These are phyloP conservation scores for Ilex paraguariensis DNA, from an alignment of 305 asterid genomes.

Conservation along the genomic window DNA sequence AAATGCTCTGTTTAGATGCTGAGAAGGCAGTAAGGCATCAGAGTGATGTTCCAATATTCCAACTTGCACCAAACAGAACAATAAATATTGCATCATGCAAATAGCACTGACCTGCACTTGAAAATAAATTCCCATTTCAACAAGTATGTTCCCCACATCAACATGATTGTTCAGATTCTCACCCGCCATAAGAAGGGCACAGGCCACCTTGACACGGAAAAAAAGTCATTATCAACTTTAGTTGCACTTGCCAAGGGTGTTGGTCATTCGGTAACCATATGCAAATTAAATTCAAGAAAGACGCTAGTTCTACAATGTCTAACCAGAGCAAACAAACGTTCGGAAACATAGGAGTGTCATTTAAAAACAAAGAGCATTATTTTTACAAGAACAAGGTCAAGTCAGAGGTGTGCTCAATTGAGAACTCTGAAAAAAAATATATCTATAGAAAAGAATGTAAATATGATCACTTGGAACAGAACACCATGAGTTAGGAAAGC, in stretches of 20 bases:
- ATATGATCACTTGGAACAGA: neutral
- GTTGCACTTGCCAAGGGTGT: too few species aligned
- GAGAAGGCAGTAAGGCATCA: neutral
- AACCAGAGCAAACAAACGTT: too few species aligned
- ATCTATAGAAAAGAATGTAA: too few species aligned
- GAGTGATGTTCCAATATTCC: neutral
- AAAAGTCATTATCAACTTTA: too few species aligned
- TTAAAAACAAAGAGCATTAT: neutral
- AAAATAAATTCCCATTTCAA: slow-evolving; percentile 43
- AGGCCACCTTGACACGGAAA: slow-evolving; percentile 29
- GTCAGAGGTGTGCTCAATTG: neutral
- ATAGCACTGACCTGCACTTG: slow-evolving; percentile 51
- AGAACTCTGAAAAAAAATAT: too few species aligned
- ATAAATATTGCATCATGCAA: neutral
- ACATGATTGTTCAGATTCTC: slow-evolving; percentile 35
- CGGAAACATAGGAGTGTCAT: too few species aligned
- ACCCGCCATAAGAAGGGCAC: slow-evolving; percentile 41
- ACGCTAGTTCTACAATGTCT: too few species aligned
- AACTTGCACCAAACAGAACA: neutral
- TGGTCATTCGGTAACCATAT: too few species aligned
- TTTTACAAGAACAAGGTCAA: neutral
- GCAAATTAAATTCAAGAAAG: too few species aligned
- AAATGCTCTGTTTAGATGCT: too few species aligned
- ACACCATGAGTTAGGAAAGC: neutral
- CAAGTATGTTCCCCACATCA: slow-evolving; percentile 29